These are phyloP conservation scores for Claviceps purpurea DNA, from an alignment of 2,329 filamentous ascomycete species.

Conservation along the genomic window DNA sequence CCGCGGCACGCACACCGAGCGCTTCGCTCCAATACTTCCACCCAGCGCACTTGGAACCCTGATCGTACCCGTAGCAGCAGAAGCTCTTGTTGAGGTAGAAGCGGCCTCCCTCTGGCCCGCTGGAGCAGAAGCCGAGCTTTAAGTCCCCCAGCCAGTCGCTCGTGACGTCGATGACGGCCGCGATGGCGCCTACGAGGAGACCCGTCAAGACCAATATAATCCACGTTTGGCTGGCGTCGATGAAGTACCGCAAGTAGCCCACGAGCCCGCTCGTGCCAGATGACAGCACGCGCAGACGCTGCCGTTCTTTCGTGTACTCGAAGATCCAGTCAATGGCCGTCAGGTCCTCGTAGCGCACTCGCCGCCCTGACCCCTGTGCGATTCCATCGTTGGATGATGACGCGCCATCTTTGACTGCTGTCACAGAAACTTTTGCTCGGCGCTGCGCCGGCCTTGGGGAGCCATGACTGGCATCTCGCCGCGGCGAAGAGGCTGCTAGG, in stretches of 20 bases:
- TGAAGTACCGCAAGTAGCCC: slow-evolving; percentile 57
- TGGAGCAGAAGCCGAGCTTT: slow-evolving; percentile 79
- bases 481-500: slow-evolving; percentile 22
- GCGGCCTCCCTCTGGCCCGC: slow-evolving; percentile 58
- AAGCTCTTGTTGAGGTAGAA: slow-evolving; percentile 89
- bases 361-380: slow-evolving; percentile 71
- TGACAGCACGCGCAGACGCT: slow-evolving; percentile 66
- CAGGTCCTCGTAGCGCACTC: slow-evolving; percentile 90
- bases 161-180: slow-evolving; percentile 77
- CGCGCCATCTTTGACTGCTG: slow-evolving; percentile 30
- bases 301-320: slow-evolving; percentile 91
- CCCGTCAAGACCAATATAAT: slow-evolving; percentile 76
- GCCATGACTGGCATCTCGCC: background rate
- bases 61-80: slow-evolving; percentile 87
- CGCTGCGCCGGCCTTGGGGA: background rate
- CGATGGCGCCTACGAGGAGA: slow-evolving; percentile 68
- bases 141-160: slow-evolving; percentile 90
- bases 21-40: slow-evolving; percentile 80
- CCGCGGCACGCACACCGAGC: slow-evolving; percentile 49
- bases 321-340: slow-evolving; percentile 99
- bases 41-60: slow-evolving; percentile 65
- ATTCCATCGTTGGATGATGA: slow-evolving; percentile 62
- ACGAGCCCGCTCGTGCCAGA: slow-evolving; percentile 56
- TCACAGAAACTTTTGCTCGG: slow-evolving; percentile 3
- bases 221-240: slow-evolving; percentile 88